These are phyloP conservation scores for Leucocoprinus sp. DNA, from an alignment of 768 basidiomycete species.

Conservation along the genomic window DNA sequence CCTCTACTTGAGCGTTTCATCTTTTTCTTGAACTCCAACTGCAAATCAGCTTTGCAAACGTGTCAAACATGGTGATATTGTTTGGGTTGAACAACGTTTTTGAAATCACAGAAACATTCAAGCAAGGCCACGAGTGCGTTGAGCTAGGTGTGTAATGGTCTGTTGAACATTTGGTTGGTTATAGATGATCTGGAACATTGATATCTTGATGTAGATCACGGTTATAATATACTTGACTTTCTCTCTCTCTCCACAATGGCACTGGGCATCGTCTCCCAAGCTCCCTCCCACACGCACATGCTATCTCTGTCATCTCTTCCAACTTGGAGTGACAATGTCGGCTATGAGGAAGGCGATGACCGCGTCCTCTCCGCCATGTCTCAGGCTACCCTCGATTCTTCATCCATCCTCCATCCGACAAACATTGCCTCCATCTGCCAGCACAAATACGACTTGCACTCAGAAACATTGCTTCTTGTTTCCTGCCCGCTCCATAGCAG, in stretches of 20 bases:
- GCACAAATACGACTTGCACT: constrained; percentile 63
- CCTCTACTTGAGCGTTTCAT: too few species aligned
- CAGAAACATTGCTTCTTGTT: constrained; percentile 77
- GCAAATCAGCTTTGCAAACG: too few species aligned
- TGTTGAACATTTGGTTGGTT: too few species aligned
- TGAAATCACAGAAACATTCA: too few species aligned
- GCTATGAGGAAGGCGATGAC: constrained; percentile 83
- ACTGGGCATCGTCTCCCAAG: constrained; percentile 42
- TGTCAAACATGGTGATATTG: too few species aligned
- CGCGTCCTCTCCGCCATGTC: constrained; percentile 73
- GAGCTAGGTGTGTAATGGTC: too few species aligned
- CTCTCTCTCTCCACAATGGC: constrained; percentile 12
- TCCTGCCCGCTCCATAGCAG: constrained; percentile 64
- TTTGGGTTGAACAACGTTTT: too few species aligned
- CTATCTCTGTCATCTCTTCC: constrained; percentile 94
- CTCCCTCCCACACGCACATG: constrained; percentile 72
- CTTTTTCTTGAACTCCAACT: too few species aligned
- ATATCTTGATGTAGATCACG: too few species aligned
- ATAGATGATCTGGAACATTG: too few species aligned
- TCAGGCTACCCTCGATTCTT: constrained; percentile 94
- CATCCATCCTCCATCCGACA: constrained; percentile 76
- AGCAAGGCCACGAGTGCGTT: too few species aligned
- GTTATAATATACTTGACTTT: too few species aligned
- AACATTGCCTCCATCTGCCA: constrained; percentile 79
- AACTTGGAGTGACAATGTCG: constrained; percentile 86